phyloP scores from a whole-genome alignment of 306 rosid genomes.

The Lathyrus aphaca region DNA sequence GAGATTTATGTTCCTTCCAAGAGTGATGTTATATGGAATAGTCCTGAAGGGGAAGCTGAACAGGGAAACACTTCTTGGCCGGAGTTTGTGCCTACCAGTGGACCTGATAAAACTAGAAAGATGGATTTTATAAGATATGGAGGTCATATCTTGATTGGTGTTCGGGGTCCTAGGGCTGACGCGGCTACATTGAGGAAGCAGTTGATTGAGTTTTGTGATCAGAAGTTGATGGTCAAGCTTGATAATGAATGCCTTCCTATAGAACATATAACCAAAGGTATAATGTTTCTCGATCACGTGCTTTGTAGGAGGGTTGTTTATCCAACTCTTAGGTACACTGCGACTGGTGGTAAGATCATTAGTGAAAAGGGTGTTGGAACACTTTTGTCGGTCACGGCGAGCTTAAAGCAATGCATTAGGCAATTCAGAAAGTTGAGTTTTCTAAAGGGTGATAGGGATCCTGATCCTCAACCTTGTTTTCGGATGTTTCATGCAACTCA shows the following conservation, averaged over 20 bases:
- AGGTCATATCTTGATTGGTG: constrained; percentile 88
- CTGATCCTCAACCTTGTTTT: constrained; percentile 97
- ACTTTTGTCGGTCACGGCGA: constrained; percentile 88
- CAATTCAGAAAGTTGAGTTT: constrained; percentile 84
- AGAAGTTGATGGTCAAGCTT: constrained; percentile 84
- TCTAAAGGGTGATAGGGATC: constrained; percentile 93
- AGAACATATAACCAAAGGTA: constrained; percentile 95
- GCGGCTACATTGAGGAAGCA: constrained; percentile 84
- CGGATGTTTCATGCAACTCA: constrained; percentile 99
- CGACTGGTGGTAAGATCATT: constrained; percentile 91
- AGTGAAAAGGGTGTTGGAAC: constrained; percentile 98
- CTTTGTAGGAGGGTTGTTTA: constrained; percentile 91
- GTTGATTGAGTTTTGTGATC: constrained; percentile 89
- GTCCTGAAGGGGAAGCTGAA: constrained; percentile 77
- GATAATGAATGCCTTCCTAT: constrained; percentile 93
- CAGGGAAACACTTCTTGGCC: constrained; percentile 99
- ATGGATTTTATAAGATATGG: constrained; percentile 86
- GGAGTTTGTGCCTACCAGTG: constrained; percentile 96
- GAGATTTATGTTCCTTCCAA: constrained; percentile 86
- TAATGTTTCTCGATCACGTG: constrained; percentile 94
- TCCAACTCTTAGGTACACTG: constrained; percentile 95
- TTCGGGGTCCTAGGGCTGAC: constrained; percentile 92
- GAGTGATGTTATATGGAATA: constrained; percentile 97
- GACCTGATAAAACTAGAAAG: constrained; percentile 95
- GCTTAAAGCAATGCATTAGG: constrained; percentile 90